A percentile compares a stretch with the other conserved stretches of the same genome.
These are phyloP conservation scores for Claviceps capensis DNA, from an alignment of 2,329 filamentous ascomycete species.

Conservation along the genomic window DNA sequence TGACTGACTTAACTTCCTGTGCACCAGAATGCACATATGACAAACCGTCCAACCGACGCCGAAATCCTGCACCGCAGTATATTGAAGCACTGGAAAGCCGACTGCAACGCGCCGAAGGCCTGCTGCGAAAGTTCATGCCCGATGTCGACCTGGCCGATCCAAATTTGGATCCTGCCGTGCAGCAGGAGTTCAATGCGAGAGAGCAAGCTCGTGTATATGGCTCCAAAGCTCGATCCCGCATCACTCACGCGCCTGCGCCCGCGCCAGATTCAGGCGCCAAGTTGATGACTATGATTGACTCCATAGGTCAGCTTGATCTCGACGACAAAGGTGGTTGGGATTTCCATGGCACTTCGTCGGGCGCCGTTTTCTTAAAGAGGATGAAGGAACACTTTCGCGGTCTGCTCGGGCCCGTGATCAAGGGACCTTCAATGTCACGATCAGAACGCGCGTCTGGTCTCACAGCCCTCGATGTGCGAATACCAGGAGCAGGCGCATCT, in stretches of 20 bases:
- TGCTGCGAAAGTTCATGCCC: constrained; percentile 68
- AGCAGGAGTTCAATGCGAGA: constrained; percentile 51
- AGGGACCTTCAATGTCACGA: constrained; percentile 43
- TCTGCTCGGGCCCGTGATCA: constrained; percentile 51
- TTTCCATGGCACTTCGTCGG: constrained; percentile 88
- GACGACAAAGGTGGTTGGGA: constrained; percentile 89
- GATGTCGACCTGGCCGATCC: constrained; percentile 78
- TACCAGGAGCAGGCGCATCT: constrained; percentile 44
- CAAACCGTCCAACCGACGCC: constrained; percentile 79
- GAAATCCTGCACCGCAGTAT: constrained; percentile 85
- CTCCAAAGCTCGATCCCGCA: constrained; percentile 26
- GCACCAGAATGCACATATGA: constrained; percentile 83
- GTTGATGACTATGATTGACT: constrained; percentile 88
- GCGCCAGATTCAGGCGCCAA: constrained; percentile 41
- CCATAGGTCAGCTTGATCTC: constrained; percentile 78
- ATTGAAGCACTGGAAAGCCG: constrained; percentile 78
- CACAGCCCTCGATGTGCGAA: constrained; percentile 55
- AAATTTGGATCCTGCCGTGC: constrained; percentile 61
- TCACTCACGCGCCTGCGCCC: constrained; percentile 9
- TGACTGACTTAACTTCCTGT: background rate
- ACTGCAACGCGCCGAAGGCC: constrained; percentile 67
- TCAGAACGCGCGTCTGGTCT: constrained; percentile 34
- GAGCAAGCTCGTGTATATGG: constrained; percentile 36
- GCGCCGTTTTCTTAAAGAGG: constrained; percentile 72
- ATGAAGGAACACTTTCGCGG: constrained; percentile 81